These are phyloP conservation scores for Tricholoma furcatifolium DNA, from an alignment of 768 basidiomycete species.

Conservation along the genomic window DNA sequence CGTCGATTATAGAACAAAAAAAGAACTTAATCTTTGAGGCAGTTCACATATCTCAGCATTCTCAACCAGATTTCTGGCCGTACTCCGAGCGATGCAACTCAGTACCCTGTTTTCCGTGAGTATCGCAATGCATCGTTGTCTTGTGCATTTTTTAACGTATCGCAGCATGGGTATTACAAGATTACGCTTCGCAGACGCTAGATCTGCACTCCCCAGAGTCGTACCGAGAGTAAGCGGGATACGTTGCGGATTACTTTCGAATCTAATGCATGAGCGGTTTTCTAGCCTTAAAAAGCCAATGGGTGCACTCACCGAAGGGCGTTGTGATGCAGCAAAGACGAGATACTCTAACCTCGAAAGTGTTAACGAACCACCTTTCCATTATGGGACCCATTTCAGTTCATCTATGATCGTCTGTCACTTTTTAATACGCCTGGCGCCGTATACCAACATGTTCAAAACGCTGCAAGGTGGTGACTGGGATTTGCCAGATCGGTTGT, in stretches of 20 bases:
- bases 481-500: slow-evolving; percentile 88
- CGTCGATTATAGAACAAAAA: background rate
- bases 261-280: background rate
- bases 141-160: background rate
- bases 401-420: slow-evolving; percentile 98
- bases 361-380: slow-evolving; percentile 85
- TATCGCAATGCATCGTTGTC: slow-evolving; percentile 3
- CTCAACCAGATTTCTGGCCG: slow-evolving; percentile 91
- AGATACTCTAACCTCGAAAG: slow-evolving; percentile 75
- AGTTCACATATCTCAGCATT: slow-evolving; percentile 90
- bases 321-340: slow-evolving; percentile 71
- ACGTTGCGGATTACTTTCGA: background rate
- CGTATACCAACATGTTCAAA: slow-evolving; percentile 95
- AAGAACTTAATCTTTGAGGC: background rate
- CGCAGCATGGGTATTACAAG: slow-evolving; percentile 84
- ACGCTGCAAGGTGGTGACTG: slow-evolving; percentile 92
- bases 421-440: slow-evolving; percentile 85
- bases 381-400: slow-evolving; percentile 93
- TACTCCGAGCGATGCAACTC: slow-evolving; percentile 92
- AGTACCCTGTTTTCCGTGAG: slow-evolving; percentile 90
- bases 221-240: slow-evolving; percentile 67
- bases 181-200: slow-evolving; percentile 72
- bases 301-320: slow-evolving; percentile 79
- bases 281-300: slow-evolving; percentile 80
- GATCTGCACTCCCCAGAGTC: slow-evolving; percentile 61